Evolutionary conservation across 306 rosid genomes (phyloP).

Genomic region (Cicer bijugum): DNA sequence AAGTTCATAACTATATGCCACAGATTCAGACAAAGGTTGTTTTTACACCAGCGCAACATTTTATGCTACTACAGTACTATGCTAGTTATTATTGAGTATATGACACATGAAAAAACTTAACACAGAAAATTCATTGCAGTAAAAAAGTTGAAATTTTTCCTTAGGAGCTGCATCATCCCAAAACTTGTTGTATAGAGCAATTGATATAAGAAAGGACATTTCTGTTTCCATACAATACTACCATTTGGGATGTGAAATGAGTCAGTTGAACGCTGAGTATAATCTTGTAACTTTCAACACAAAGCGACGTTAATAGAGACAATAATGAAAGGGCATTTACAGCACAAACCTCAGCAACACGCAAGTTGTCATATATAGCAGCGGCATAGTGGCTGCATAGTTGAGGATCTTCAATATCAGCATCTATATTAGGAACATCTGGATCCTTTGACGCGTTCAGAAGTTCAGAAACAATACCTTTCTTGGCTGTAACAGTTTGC

Average conservation of each 20-base stretch:
- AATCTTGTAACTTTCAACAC: conserved; percentile 17
- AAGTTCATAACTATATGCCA: neutral
- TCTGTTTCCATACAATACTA: neutral
- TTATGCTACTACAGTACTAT: neutral
- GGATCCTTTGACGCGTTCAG: conserved; percentile 45
- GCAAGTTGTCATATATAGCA: conserved; percentile 70
- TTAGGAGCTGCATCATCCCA: conserved; percentile 1
- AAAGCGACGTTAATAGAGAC: neutral
- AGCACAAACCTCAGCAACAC: conserved; percentile 77
- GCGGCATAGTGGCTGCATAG: conserved; percentile 72
- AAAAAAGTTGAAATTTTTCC: neutral
- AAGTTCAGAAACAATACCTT: conserved; percentile 46
- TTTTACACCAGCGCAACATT: conserved; percentile 1
- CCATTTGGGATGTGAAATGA: neutral
- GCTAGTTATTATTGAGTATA: no score
- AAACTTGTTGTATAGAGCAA: neutral
- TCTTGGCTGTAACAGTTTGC: conserved; percentile 48
- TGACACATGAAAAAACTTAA: neutral
- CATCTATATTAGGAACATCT: conserved; percentile 65
- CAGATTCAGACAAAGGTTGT: neutral
- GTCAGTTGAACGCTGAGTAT: neutral
- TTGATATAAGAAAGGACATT: no score
- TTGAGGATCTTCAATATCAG: conserved; percentile 66
- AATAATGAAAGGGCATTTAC: conserved; percentile 21
- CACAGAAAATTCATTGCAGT: neutral